A percentile compares a stretch with the other conserved stretches of the same genome.
Evolutionary conservation across 1,284 basidiomycete species (phyloP).

Genomic region (Leccinum pseudoinsigne): DNA sequence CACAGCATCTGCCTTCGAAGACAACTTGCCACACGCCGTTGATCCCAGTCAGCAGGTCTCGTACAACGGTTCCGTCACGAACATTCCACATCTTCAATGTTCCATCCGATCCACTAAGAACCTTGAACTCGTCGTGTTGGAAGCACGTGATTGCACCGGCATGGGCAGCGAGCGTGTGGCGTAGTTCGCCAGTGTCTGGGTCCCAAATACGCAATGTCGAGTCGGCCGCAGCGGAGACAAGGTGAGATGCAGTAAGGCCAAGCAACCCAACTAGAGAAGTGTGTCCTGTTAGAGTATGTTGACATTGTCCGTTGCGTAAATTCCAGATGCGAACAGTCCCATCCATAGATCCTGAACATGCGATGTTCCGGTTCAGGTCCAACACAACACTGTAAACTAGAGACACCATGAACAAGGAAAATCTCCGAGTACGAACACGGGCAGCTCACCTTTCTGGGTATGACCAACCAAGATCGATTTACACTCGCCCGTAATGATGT

Average conservation of each 20-base stretch:
- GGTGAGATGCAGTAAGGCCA: constrained; percentile 82
- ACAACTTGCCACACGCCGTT: constrained; percentile 96
- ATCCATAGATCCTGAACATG: constrained; percentile 96
- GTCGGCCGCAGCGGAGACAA: constrained; percentile 94
- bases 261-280: constrained; percentile 88
- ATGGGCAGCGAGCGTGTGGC: constrained; percentile 83
- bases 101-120: constrained; percentile 92
- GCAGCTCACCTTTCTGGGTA: constrained; percentile 78
- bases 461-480: constrained; percentile 84
- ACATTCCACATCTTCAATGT: constrained; percentile 97
- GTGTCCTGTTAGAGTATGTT: constrained; percentile 82
- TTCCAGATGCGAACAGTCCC: constrained; percentile 94
- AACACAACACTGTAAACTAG: constrained; percentile 90
- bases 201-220: constrained; percentile 93
- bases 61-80: constrained; percentile 76
- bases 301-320: constrained; percentile 74
- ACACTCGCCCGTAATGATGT: constrained; percentile 85
- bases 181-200: constrained; percentile 76
- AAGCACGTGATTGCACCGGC: constrained; percentile 96
- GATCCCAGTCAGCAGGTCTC: constrained; percentile 86
- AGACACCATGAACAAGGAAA: constrained; percentile 6
- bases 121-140: constrained; percentile 96
- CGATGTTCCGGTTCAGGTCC: constrained; percentile 81
- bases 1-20: constrained; percentile 90
- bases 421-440: not conserved